Percentiles rank a stretch among this genome's conserved stretches.
Conservation (phyloP, 2,329 filamentous ascomycete genomes). For the Cladosporium sp. region DNA sequence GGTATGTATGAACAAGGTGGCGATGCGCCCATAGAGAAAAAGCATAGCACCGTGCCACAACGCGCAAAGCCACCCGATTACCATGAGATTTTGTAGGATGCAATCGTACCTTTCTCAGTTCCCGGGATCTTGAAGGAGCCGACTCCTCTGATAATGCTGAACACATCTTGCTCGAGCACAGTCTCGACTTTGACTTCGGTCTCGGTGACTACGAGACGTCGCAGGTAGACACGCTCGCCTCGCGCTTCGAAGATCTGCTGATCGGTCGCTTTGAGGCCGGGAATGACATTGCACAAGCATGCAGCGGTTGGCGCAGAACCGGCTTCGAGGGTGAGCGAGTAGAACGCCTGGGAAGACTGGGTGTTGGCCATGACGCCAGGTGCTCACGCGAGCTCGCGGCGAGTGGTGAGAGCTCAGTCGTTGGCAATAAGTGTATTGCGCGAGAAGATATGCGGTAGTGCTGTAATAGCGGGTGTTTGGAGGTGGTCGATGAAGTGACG, state of each 20-base stretch:
- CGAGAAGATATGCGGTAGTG: too few species aligned
- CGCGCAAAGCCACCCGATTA: conserved; percentile 32
- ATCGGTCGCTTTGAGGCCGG: conserved; percentile 76
- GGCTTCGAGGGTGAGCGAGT: conserved; percentile 91
- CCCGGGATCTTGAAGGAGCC: conserved; percentile 88
- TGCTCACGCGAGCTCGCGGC: conserved; percentile 13
- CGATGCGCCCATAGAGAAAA: neutral
- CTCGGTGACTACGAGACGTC: conserved; percentile 68
- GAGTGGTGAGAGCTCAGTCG: neutral
- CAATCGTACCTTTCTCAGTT: conserved; percentile 74
- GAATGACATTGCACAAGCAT: conserved; percentile 79
- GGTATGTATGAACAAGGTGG: too few species aligned
- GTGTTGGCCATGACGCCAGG: conserved; percentile 79
- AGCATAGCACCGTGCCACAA: neutral
- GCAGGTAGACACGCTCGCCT: conserved; percentile 80
- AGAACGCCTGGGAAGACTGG: conserved; percentile 91
- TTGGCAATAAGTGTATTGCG: too few species aligned
- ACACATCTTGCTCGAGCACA: conserved; percentile 85
- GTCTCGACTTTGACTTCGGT: conserved; percentile 76
- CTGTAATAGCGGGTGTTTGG: neutral
- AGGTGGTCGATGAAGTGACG: neutral
- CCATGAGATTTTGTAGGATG: conserved; percentile 33
- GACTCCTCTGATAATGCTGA: conserved; percentile 88
- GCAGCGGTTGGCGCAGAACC: conserved; percentile 86
- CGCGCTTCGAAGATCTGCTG: conserved; percentile 95